Evolutionary conservation across 768 basidiomycete species (phyloP).

Genomic region (Hemileccinum rubropunctum): DNA sequence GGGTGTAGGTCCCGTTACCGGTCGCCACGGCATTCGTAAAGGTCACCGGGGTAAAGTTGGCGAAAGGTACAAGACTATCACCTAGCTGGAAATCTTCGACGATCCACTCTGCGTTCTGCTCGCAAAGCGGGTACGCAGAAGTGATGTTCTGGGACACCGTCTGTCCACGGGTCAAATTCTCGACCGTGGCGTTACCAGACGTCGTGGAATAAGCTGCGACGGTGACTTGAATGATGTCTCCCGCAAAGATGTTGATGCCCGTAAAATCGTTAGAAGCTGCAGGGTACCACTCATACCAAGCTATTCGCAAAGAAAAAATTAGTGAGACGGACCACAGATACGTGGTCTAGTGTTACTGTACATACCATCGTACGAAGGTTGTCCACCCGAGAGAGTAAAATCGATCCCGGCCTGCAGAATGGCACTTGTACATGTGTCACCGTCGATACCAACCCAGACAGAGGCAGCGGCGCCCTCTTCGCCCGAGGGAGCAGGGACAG

Average conservation of each 20-base stretch:
- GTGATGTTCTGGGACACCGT: background rate
- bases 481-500: background rate
- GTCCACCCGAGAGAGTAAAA: background rate
- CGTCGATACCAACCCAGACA: slow-evolving; percentile 1
- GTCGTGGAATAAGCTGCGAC: background rate
- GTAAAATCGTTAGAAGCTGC: background rate
- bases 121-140: background rate
- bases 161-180: slow-evolving; percentile 1
- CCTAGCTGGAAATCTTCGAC: background rate
- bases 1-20: background rate
- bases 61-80: background rate
- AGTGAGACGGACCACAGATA: background rate
- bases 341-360: background rate
- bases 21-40: background rate
- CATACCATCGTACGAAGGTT: background rate
- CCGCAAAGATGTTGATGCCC: background rate
- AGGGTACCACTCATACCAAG: slow-evolving; percentile 3
- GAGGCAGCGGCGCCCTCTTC: background rate
- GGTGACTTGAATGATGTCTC: background rate
- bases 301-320: background rate
- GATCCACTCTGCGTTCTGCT: slow-evolving; percentile 1
- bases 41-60: background rate
- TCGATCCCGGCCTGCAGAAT: background rate
- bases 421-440: background rate
- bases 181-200: background rate